These are phyloP conservation scores for Verticillium nonalfalfae DNA, from an alignment of 2,329 filamentous ascomycete species.

Conservation along the genomic window DNA sequence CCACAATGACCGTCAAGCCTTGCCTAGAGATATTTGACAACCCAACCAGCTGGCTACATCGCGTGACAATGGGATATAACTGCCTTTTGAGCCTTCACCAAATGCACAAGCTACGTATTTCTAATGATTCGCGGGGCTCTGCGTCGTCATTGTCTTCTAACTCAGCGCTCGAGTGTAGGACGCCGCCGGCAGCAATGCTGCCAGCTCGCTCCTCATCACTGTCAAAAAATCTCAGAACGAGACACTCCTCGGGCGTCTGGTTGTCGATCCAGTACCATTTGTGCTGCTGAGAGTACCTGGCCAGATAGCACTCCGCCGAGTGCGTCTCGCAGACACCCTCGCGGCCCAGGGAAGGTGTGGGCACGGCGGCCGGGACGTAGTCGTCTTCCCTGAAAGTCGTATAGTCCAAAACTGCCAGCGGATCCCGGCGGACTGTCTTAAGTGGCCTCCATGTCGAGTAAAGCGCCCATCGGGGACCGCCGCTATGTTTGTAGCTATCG, in stretches of 20 bases:
- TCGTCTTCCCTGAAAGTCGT: neutral
- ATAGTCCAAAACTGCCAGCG: neutral
- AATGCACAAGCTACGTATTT: neutral
- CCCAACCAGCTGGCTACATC: neutral
- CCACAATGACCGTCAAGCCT: neutral
- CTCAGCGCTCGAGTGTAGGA: neutral
- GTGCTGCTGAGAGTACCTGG: neutral
- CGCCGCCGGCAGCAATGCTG: neutral
- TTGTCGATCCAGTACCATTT: neutral
- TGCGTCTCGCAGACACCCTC: neutral
- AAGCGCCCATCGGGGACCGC: constrained; percentile 12
- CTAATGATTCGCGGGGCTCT: neutral
- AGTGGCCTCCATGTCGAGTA: constrained; percentile 14
- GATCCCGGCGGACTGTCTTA: neutral
- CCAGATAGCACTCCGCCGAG: neutral
- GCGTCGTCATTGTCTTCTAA: neutral
- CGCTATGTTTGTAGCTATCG: constrained; percentile 4
- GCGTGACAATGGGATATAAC: neutral
- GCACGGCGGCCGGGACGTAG: neutral
- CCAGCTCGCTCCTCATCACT: neutral
- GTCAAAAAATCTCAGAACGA: neutral
- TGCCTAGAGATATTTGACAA: neutral
- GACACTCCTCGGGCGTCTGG: neutral
- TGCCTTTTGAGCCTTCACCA: neutral
- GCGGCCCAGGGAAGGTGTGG: neutral